Base-by-base conservation (phyloP, 768 basidiomycete species). In the Amanita subjunquillea region DNA sequence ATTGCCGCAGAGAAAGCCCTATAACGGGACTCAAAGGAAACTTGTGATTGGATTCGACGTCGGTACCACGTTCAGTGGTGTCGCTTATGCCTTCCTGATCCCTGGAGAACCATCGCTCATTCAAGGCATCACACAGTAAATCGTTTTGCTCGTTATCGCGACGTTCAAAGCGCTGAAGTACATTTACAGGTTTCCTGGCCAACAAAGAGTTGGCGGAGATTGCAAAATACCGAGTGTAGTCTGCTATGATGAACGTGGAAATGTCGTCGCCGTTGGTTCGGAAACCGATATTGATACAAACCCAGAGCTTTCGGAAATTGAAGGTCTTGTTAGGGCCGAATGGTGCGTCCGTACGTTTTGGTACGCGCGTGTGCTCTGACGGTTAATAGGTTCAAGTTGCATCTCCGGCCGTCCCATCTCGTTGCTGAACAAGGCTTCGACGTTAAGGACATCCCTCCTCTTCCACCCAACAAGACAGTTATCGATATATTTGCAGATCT, bases 401-500 rank as follows among this genome's bases (percentile, higher is more conserved):
- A 44, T 52, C n/a, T 52, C 7, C 42, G 41, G 15, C 51, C 51
- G 3, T 13, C 27, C n/a, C 41, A 43, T 23, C 44, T 52, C 4
- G 41, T 13, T 6, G 22, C 51, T 25, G 51, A 52, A 22, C 29
- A 52, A 30, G 42, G 27, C 8, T 52, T 38, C 9, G 38, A 50
- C 12, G 27, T 50, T 9, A 50, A 25, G n/a, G 37, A 40, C 23
- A 20, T 76, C 6, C 71, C 69, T 0, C 68, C 69, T 3, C 66
- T 79, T 5, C 77, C 77, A 0, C n/a, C 55, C 1, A 67, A 69
- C 9, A 77, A 75, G 52, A 66, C 69, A 13, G 63, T 68, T 1
- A 61, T 70, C 17, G 67, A 71, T 29, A 66, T 79, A 47, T 67
- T 79, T 29, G 71, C 70, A 5, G 76, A 79, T 54, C 77, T 76